Conservation (phyloP, 78 protist species). For the Dictyostelium capitatum region DNA sequence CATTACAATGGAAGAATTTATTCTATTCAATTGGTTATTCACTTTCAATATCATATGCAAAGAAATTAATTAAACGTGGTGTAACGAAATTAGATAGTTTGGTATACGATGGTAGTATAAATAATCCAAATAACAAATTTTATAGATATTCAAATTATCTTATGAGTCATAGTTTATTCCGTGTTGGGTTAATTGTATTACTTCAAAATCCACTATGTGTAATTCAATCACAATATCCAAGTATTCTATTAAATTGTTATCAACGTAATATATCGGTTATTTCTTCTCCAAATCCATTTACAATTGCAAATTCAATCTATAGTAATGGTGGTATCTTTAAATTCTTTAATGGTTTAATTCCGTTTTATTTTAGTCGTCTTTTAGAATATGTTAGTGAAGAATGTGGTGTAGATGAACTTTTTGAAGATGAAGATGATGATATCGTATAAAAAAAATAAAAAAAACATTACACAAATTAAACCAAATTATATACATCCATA, state of each 20-base stretch:
- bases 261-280: neutral
- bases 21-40: neutral
- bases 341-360: constrained; percentile 11
- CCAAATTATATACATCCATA: too few relatives aligned
- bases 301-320: neutral
- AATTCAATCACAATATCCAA: neutral
- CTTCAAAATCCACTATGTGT: neutral
- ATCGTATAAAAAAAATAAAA: neutral
- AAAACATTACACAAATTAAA: neutral
- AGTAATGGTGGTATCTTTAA: neutral
- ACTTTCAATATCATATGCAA: neutral
- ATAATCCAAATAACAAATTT: neutral
- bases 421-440: neutral
- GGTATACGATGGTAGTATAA: neutral
- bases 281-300: neutral
- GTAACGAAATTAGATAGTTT: neutral
- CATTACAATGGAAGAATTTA: neutral
- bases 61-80: neutral
- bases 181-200: neutral
- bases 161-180: neutral
- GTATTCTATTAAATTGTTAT: neutral
- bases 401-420: neutral
- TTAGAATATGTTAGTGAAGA: neutral
- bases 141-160: neutral
- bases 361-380: neutral